These are phyloP conservation scores for Prunus mongolica DNA, from an alignment of 306 rosid species.

Conservation along the genomic window DNA sequence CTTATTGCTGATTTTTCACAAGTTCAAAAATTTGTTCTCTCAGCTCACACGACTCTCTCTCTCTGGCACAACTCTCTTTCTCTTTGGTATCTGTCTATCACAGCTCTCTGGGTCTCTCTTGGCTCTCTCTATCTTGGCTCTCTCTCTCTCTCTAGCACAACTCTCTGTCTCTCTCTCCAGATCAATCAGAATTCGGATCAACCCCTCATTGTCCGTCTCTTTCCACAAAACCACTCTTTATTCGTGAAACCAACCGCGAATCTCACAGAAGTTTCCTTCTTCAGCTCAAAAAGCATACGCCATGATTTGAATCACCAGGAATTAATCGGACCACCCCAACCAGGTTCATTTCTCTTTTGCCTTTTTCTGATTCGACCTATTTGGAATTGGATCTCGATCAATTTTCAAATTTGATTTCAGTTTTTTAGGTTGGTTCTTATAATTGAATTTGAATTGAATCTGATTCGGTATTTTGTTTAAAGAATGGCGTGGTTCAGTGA, in stretches of 20 bases:
- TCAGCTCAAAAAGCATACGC: constrained; percentile 24
- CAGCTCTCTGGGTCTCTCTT: too few species aligned
- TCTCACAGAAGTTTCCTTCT: not conserved
- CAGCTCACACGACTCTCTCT: too few species aligned
- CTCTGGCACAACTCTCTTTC: too few species aligned
- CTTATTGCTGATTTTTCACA: too few species aligned
- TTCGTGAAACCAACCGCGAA: not conserved
- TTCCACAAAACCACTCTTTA: not conserved
- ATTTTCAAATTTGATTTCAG: not conserved
- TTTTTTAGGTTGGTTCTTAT: not conserved
- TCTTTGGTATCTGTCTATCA: too few species aligned
- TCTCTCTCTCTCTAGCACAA: too few species aligned
- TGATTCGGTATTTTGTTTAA: constrained; percentile 26
- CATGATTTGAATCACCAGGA: constrained; percentile 34
- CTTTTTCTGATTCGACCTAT: constrained; percentile 10
- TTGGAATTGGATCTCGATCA: constrained; percentile 21
- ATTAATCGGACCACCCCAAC: constrained; percentile 11
- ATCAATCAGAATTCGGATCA: not conserved
- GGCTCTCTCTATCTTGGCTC: too few species aligned
- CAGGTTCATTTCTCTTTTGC: constrained; percentile 21
- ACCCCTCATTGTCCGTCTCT: not conserved
- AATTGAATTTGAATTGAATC: constrained; percentile 17
- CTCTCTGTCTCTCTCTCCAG: too few species aligned
- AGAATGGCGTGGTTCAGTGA: constrained; percentile 95
- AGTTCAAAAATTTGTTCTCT: too few species aligned